phyloP scores from a whole-genome alignment of 805 yeast species.

The Hyphopichia homilentoma region DNA sequence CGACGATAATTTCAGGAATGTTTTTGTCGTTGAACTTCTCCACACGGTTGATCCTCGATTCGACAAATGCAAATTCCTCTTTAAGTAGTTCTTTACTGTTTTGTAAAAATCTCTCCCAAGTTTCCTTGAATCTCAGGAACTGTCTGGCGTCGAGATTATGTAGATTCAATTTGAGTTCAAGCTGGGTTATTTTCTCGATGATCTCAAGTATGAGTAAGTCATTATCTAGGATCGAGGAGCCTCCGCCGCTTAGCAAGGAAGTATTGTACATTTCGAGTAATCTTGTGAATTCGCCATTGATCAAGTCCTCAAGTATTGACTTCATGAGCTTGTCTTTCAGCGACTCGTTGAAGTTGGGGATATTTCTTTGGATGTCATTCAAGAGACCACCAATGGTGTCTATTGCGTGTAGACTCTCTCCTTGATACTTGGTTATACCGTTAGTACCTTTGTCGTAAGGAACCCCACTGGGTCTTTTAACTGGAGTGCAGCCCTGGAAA shows the following conservation, averaged over 20 bases:
- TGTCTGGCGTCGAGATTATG: slow-evolving; percentile 7
- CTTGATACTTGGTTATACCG: slow-evolving; percentile 53
- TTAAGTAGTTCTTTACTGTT: slow-evolving; percentile 41
- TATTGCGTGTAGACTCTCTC: slow-evolving; percentile 47
- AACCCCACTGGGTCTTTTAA: slow-evolving; percentile 26
- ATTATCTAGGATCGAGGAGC: slow-evolving; percentile 15
- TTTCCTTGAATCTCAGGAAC: slow-evolving; percentile 9
- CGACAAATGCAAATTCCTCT: slow-evolving; percentile 57
- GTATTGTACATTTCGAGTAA: slow-evolving; percentile 9
- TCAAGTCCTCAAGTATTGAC: slow-evolving; percentile 24
- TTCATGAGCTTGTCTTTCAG: slow-evolving; percentile 37
- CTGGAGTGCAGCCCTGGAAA: slow-evolving; percentile 44
- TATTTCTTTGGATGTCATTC: slow-evolving; percentile 36
- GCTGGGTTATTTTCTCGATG: slow-evolving; percentile 37
- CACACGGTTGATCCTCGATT: slow-evolving; percentile 43
- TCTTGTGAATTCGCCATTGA: slow-evolving; percentile 9
- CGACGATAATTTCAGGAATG: slow-evolving; percentile 70
- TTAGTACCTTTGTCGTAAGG: slow-evolving; percentile 62
- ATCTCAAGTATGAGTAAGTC: slow-evolving; percentile 36
- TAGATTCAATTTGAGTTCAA: slow-evolving; percentile 16
- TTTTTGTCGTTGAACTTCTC: slow-evolving; percentile 58
- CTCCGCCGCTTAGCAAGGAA: slow-evolving; percentile 10
- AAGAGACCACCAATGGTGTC: slow-evolving; percentile 48
- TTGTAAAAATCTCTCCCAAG: slow-evolving; percentile 14
- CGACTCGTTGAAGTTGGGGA: slow-evolving; percentile 11